phyloP scores from a whole-genome alignment of 345 rosid species.

The Citrus medica region DNA sequence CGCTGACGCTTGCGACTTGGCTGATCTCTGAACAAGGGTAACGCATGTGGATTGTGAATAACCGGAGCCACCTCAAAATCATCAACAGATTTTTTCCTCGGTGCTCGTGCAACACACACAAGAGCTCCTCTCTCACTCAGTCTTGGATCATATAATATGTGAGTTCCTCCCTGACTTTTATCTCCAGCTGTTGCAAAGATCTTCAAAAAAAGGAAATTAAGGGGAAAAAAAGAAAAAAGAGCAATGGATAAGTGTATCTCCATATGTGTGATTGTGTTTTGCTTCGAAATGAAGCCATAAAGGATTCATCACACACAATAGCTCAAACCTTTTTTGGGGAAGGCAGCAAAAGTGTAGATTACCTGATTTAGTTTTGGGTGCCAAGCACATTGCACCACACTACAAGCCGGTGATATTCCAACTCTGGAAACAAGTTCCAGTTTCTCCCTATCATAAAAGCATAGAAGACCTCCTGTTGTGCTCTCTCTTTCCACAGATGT shows the following conservation, averaged over 20 bases:
- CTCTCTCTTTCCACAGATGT: conserved; percentile 91
- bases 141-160: conserved; percentile 78
- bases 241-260: background rate
- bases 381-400: conserved; percentile 94
- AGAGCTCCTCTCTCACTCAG: conserved; percentile 93
- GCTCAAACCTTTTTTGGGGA: too few species aligned
- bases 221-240: conserved; percentile 11
- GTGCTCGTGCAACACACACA: conserved; percentile 93
- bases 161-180: conserved; percentile 87
- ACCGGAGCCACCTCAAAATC: conserved; percentile 84
- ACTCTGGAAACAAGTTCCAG: conserved; percentile 88
- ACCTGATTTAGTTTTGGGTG: conserved; percentile 97
- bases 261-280: background rate
- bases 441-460: conserved; percentile 78
- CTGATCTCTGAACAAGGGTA: conserved; percentile 93
- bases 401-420: conserved; percentile 80
- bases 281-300: background rate
- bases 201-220: conserved; percentile 30
- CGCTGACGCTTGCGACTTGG: conserved; percentile 97
- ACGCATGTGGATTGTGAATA: conserved; percentile 94
- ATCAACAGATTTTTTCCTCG: conserved; percentile 89
- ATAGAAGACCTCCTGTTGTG: conserved; percentile 75
- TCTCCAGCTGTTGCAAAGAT: conserved; percentile 90
- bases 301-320: too few species aligned
- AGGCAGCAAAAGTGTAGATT: background rate